These are phyloP conservation scores for Penicillium lagena DNA, from an alignment of 495 filamentous ascomycete species.

Conservation along the genomic window DNA sequence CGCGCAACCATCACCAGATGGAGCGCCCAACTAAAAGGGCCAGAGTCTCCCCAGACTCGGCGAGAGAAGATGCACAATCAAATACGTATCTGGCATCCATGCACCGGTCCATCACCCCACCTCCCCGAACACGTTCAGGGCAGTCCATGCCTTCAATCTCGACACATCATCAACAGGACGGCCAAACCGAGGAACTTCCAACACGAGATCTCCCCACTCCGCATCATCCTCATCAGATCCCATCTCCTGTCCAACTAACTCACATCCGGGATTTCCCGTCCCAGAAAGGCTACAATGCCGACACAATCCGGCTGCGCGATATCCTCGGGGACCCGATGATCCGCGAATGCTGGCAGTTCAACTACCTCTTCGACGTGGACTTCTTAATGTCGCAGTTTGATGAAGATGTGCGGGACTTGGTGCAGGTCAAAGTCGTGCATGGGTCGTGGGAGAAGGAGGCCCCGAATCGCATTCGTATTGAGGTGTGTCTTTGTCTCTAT, in stretches of 20 bases:
- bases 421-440: slow-evolving; percentile 73
- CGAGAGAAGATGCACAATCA: neutral
- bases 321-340: slow-evolving; percentile 80
- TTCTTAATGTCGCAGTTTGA: slow-evolving; percentile 70
- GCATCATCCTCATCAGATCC: slow-evolving; percentile 4
- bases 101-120: slow-evolving; percentile 29
- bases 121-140: slow-evolving; percentile 9
- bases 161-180: slow-evolving; percentile 1
- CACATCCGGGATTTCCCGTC: slow-evolving; percentile 58
- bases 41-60: slow-evolving; percentile 4
- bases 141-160: neutral
- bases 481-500: slow-evolving; percentile 39
- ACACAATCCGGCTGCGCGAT: slow-evolving; percentile 60
- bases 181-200: too few species aligned
- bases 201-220: too few species aligned
- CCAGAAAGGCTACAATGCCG: slow-evolving; percentile 50
- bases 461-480: slow-evolving; percentile 48
- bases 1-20: neutral
- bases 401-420: slow-evolving; percentile 54
- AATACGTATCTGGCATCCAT: slow-evolving; percentile 21
- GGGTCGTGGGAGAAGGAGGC: slow-evolving; percentile 83
- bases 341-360: slow-evolving; percentile 84
- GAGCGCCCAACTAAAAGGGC: slow-evolving; percentile 12
- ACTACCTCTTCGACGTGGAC: slow-evolving; percentile 76
- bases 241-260: slow-evolving; percentile 72